Conservation (phyloP, 2,329 filamentous ascomycete species). For the Tolypocladium paradoxum region DNA sequence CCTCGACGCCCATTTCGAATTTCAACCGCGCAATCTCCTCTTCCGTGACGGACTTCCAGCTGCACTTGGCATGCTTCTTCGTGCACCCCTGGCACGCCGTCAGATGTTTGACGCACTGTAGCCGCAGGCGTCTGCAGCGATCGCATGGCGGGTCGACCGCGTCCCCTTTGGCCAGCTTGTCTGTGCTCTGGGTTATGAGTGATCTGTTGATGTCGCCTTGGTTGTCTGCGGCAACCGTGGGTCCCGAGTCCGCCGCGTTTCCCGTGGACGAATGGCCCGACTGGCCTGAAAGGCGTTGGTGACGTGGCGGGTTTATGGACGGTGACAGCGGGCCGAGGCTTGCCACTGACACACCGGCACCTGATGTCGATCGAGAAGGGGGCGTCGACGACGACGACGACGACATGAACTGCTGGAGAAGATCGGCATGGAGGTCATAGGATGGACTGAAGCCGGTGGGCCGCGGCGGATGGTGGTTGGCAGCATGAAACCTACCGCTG, state of each 20-base stretch:
- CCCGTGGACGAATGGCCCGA: slow-evolving; percentile 7
- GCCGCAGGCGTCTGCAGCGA: slow-evolving; percentile 66
- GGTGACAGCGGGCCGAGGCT: slow-evolving; percentile 16
- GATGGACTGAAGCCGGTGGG: slow-evolving; percentile 16
- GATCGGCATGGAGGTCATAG: slow-evolving; percentile 42
- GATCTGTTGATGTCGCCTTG: slow-evolving; percentile 26
- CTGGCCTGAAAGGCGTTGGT: slow-evolving; percentile 4
- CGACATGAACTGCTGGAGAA: slow-evolving; percentile 41
- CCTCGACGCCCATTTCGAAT: slow-evolving; percentile 13
- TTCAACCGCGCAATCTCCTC: slow-evolving; percentile 43
- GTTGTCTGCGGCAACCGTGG: slow-evolving; percentile 11
- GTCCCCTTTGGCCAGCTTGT: slow-evolving; percentile 63
- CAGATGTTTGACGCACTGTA: slow-evolving; percentile 75
- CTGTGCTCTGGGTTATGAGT: slow-evolving; percentile 65
- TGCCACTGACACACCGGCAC: slow-evolving; percentile 12
- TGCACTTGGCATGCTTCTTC: slow-evolving; percentile 81
- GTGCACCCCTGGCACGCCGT: slow-evolving; percentile 82
- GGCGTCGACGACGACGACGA: slow-evolving; percentile 10
- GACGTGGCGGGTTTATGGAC: slow-evolving; percentile 11
- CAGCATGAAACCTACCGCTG: slow-evolving; percentile 23
- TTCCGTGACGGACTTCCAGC: slow-evolving; percentile 71
- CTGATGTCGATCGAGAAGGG: slow-evolving; percentile 17
- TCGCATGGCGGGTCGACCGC: slow-evolving; percentile 75
- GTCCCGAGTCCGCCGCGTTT: slow-evolving; percentile 15
- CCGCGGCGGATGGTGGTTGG: slow-evolving; percentile 19